Evolutionary conservation across 352 stramenopile genomes (phyloP).

Genomic region (Globisporangium perplexum): DNA sequence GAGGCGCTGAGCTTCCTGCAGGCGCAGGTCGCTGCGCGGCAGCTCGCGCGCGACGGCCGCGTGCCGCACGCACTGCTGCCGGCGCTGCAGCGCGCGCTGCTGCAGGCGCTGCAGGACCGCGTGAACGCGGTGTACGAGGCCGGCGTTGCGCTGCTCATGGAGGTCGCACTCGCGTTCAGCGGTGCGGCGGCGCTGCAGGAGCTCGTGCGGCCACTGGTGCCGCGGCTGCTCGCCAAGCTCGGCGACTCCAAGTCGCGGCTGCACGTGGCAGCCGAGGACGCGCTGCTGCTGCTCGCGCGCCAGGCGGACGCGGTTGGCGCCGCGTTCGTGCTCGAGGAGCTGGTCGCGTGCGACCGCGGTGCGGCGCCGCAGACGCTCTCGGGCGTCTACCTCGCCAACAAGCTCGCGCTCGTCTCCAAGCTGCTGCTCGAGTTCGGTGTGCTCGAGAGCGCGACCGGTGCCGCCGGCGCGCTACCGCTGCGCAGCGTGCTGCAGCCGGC

Average conservation of each 20-base stretch:
- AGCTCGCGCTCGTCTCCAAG: slow-evolving; percentile 65
- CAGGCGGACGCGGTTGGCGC: slow-evolving; percentile 50
- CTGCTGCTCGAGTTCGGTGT: slow-evolving; percentile 74
- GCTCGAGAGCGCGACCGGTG: slow-evolving; percentile 36
- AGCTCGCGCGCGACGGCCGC: slow-evolving; percentile 35
- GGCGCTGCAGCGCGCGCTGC: slow-evolving; percentile 49
- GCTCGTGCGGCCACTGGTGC: slow-evolving; percentile 57
- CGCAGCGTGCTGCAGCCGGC: slow-evolving; percentile 66
- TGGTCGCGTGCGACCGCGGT: slow-evolving; percentile 64
- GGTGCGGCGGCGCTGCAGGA: slow-evolving; percentile 31
- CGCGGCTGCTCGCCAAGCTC: slow-evolving; percentile 64
- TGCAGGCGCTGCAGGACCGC: slow-evolving; percentile 60
- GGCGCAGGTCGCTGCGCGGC: slow-evolving; percentile 48
- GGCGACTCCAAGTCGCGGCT: slow-evolving; percentile 69
- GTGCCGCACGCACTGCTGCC: slow-evolving; percentile 15
- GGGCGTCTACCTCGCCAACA: slow-evolving; percentile 59
- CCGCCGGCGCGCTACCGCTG: slow-evolving; percentile 34
- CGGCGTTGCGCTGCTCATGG: slow-evolving; percentile 60
- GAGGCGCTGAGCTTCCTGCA: slow-evolving; percentile 78
- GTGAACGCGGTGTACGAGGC: slow-evolving; percentile 80
- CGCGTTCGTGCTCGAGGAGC: slow-evolving; percentile 70
- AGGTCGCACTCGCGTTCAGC: slow-evolving; percentile 61
- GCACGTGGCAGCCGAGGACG: slow-evolving; percentile 70
- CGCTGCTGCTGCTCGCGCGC: slow-evolving; percentile 60
- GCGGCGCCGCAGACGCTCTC: slow-evolving; percentile 45